Evolutionary conservation across 768 basidiomycete genomes (phyloP), one percentile per base, ranked within the genome.

Genomic region (Neoboletus brunneissimus): DNA sequence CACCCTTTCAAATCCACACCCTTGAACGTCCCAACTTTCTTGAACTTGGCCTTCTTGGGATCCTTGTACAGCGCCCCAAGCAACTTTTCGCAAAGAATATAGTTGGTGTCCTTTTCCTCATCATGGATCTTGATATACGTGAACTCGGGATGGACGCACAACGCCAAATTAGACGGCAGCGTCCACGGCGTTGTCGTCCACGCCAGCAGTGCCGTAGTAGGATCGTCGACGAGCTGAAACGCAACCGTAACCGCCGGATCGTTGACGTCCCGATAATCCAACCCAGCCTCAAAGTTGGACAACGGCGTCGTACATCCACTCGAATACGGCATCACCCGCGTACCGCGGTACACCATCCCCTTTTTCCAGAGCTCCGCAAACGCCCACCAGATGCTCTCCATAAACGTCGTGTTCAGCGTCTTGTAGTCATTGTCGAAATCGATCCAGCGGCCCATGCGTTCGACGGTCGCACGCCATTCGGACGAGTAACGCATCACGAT

Each of bases 111-210:
- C 50, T 83, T 84, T 57, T 92, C 88, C 59, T 88, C 79, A 67
- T 99, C 97, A 73, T 93, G 87, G 62, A 99, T 95, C 73, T 98
- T 98, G 82, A 98, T 79, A 72, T 99, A 99, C 31, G 85, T 93
- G 69, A 88, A 94, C 61, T 95, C 91, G 20, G 97, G 97, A 74
- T 99, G 91, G 8, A 98, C 96, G 64, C 97, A 98, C 48, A 99
- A 81, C 0, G 83, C 93, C 31, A 99, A 80, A 73, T 99, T 99
- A 44, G 94, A 94, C 1, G 96, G 97, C 5, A 98, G 78, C 0
- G 97, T 98, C 94, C 95, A 99, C 0, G 97, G 97, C 0, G 97
- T 99, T 18, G 97, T 99, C 18, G 97, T 99, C 97, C 97, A 99
- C 4, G 96, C 96, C 29, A 99, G 76, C 20, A 99, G 76, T 2